A percentile compares a stretch with the other conserved stretches of the same genome.
Evolutionary conservation across 1,139 yeast species (phyloP).

Genomic region (Ogataea hybrid): DNA sequence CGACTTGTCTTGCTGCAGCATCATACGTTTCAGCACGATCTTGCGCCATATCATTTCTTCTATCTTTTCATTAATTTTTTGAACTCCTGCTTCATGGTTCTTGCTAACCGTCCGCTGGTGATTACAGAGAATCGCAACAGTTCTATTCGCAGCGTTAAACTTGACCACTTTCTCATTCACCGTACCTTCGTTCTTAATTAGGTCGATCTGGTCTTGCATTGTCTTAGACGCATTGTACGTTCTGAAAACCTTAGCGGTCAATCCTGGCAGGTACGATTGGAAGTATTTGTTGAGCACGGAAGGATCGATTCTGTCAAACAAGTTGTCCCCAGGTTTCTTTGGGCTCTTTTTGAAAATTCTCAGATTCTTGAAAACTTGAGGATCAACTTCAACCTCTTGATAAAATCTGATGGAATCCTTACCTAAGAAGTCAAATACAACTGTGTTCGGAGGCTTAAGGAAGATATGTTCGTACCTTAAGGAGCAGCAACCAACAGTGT

Average conservation of each 20-base stretch:
- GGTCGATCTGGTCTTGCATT: conserved; percentile 91
- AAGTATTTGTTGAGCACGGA: conserved; percentile 78
- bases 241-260: conserved; percentile 97
- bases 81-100: conserved; percentile 76
- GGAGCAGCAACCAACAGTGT: conserved; percentile 97
- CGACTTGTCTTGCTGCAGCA: conserved; percentile 60
- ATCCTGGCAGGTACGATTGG: conserved; percentile 87
- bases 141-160: conserved; percentile 92
- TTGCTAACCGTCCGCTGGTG: conserved; percentile 94
- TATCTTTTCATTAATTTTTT: conserved; percentile 71
- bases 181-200: conserved; percentile 80
- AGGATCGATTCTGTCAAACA: conserved; percentile 89
- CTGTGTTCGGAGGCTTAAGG: conserved; percentile 80
- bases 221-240: conserved; percentile 95
- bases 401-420: conserved; percentile 91
- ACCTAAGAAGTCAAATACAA: conserved; percentile 93
- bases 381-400: conserved; percentile 89
- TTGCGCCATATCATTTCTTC: conserved; percentile 84
- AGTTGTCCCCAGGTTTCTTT: conserved; percentile 86
- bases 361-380: conserved; percentile 85
- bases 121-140: conserved; percentile 94
- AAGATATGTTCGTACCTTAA: conserved; percentile 86
- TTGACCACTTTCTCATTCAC: conserved; percentile 83
- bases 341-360: conserved; percentile 85
- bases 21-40: conserved; percentile 68